Conservation (phyloP, 2,329 filamentous ascomycete genomes). For the Aspergillus sclerotialis region DNA sequence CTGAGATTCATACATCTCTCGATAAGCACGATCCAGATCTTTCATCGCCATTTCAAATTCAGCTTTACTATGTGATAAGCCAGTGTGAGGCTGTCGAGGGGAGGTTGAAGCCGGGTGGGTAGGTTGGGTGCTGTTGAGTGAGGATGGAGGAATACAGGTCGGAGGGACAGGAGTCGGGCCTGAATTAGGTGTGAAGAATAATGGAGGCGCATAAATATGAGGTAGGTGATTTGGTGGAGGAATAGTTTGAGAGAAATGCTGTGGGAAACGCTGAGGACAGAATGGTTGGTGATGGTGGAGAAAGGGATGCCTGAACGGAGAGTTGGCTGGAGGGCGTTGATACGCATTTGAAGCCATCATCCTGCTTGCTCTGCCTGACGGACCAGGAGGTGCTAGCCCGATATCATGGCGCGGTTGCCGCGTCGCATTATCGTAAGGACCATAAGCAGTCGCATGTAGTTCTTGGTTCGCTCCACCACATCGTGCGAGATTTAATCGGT, state of each 20-base stretch:
- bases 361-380: too few species aligned
- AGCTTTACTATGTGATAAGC: slow-evolving; percentile 1
- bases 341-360: slow-evolving; percentile 1
- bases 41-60: not conserved
- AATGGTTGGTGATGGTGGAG: too few species aligned
- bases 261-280: too few species aligned
- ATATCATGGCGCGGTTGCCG: not conserved
- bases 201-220: not conserved
- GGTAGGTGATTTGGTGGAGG: not conserved
- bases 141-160: too few species aligned
- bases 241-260: not conserved
- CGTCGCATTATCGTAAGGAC: not conserved
- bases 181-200: too few species aligned
- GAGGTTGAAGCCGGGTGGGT: not conserved
- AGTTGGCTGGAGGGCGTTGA: not conserved
- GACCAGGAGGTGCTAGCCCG: too few species aligned
- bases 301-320: not conserved
- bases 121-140: too few species aligned
- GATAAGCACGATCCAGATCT: not conserved
- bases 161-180: too few species aligned
- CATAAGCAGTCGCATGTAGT: too few species aligned
- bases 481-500: too few species aligned
- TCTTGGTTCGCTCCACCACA: too few species aligned
- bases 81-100: slow-evolving; percentile 1
- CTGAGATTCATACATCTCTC: not conserved